A percentile compares a stretch with the other conserved stretches of the same genome.
Evolutionary conservation across 345 rosid genomes (phyloP).

Genomic region (Geranium rotundifolium): DNA sequence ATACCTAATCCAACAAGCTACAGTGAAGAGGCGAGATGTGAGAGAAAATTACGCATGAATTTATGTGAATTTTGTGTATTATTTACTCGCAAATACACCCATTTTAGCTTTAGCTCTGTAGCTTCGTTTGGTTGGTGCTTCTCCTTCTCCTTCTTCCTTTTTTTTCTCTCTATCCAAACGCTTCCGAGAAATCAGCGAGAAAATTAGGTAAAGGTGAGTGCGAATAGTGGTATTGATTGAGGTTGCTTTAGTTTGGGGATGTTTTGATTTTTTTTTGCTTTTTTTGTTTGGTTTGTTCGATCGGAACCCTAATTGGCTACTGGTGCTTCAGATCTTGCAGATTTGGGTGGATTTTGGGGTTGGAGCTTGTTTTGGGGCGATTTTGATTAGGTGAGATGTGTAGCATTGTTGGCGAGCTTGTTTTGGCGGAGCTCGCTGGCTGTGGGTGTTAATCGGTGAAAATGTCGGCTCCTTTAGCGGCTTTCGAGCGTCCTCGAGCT

Average conservation of each 20-base stretch:
- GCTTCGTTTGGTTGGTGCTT: not conserved
- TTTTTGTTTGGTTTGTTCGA: not conserved
- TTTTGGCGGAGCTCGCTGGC: not conserved
- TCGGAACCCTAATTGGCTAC: not conserved
- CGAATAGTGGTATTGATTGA: not conserved
- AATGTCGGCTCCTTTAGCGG: constrained; percentile 80
- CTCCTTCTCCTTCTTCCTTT: not conserved
- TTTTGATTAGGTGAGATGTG: constrained; percentile 8
- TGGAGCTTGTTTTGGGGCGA: not conserved
- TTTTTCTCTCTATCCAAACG: not conserved
- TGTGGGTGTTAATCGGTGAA: constrained; percentile 4
- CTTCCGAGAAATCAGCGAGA: not conserved
- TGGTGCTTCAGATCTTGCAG: not conserved
- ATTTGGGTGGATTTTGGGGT: not conserved
- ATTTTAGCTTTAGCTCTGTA: not conserved
- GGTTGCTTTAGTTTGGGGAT: not conserved
- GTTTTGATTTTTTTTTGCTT: too few relatives aligned
- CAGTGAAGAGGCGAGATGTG: too few relatives aligned
- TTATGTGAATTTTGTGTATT: too few relatives aligned
- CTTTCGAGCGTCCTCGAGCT: constrained; percentile 58
- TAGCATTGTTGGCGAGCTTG: not conserved
- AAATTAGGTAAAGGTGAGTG: not conserved
- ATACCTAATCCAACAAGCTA: not conserved
- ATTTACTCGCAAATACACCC: not conserved
- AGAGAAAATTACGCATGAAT: too few relatives aligned